Percentiles rank a stretch among this genome's conserved stretches.
Conservation (phyloP, 164 flowering plant genomes). For the Nelumbo lutea region DNA sequence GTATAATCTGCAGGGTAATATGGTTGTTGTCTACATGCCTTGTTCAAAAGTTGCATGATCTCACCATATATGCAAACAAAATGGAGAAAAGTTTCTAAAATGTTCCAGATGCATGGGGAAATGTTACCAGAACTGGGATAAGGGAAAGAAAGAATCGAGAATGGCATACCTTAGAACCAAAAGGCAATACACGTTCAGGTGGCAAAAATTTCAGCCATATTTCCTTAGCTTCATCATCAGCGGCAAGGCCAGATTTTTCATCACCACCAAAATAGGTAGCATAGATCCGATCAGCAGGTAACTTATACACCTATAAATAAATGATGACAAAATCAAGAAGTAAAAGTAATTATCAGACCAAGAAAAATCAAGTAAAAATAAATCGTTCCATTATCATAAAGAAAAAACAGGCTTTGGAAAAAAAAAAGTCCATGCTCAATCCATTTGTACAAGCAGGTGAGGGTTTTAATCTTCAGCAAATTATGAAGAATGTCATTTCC, state of each 20-base stretch:
- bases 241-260: conserved; percentile 74
- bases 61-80: too few relatives aligned
- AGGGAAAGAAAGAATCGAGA: neutral
- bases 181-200: conserved; percentile 76
- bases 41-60: too few relatives aligned
- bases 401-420: too few relatives aligned
- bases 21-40: too few relatives aligned
- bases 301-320: conserved; percentile 54
- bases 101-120: neutral
- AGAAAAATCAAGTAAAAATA: too few relatives aligned
- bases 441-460: too few relatives aligned
- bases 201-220: conserved; percentile 82
- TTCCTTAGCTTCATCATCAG: conserved; percentile 84
- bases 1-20: too few relatives aligned
- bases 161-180: conserved; percentile 76
- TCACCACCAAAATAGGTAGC: conserved; percentile 99
- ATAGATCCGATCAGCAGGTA: conserved; percentile 76
- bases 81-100: neutral
- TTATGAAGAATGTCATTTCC: too few relatives aligned
- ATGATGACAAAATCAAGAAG: neutral
- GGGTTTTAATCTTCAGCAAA: too few relatives aligned
- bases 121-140: neutral
- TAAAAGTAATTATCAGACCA: neutral
- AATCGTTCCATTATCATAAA: too few relatives aligned
- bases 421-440: too few relatives aligned